phyloP scores from a whole-genome alignment of 75 land plant genomes.

The Chamaecyparis obtusa region DNA sequence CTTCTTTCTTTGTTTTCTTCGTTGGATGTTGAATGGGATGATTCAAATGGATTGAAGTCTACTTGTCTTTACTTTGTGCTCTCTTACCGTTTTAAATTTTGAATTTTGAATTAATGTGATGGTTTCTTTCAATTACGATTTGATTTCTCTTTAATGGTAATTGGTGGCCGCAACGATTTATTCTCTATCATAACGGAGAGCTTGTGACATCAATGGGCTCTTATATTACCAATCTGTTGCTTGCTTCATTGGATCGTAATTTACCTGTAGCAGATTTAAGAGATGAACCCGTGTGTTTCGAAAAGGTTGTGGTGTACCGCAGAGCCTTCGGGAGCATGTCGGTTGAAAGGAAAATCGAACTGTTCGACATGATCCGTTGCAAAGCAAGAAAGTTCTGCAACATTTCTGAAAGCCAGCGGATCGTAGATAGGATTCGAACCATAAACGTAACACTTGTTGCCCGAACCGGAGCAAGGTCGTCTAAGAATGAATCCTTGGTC shows the following conservation, averaged over 20 bases:
- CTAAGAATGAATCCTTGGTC: slow-evolving; percentile 35
- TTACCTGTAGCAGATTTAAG: neutral
- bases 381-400: too few species aligned
- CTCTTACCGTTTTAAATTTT: too few species aligned
- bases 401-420: too few species aligned
- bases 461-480: slow-evolving; percentile 40
- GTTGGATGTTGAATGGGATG: too few species aligned
- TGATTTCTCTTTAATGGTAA: too few species aligned
- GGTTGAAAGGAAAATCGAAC: slow-evolving; percentile 11
- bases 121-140: too few species aligned
- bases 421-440: too few species aligned
- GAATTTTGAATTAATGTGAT: too few species aligned
- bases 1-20: too few species aligned
- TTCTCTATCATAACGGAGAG: slow-evolving; percentile 53
- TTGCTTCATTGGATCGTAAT: slow-evolving; percentile 14
- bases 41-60: too few species aligned
- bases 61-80: too few species aligned
- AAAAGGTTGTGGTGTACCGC: slow-evolving; percentile 59
- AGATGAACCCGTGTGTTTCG: slow-evolving; percentile 48
- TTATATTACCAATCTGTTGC: slow-evolving; percentile 28
- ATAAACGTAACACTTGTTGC: slow-evolving; percentile 17
- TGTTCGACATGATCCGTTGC: slow-evolving; percentile 34
- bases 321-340: slow-evolving; percentile 44
- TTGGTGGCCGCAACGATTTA: slow-evolving; percentile 41
- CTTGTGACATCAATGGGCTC: slow-evolving; percentile 25